Evolutionary conservation across 192 early-diverging fungal genomes (phyloP).

Genomic region (Entomortierella beljakovae): DNA sequence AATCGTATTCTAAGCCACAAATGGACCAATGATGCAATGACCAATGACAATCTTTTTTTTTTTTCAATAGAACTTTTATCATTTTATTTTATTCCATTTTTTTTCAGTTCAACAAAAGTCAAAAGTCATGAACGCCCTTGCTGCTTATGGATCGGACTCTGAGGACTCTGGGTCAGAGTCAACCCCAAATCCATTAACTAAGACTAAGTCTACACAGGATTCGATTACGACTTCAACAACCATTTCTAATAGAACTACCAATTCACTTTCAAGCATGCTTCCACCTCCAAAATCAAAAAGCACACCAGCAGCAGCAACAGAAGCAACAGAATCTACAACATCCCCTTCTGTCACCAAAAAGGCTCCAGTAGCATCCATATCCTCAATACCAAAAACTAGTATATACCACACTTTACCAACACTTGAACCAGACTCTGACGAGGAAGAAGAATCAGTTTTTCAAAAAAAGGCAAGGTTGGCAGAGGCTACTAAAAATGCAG

Average conservation of each 20-base stretch:
- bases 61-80: neutral
- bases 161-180: constrained; percentile 40
- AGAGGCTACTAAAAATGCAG: constrained; percentile 15
- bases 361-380: neutral
- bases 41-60: too few species aligned
- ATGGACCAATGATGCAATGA: too few species aligned
- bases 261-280: constrained; percentile 28
- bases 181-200: neutral
- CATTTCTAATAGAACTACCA: constrained; percentile 3
- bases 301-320: neutral
- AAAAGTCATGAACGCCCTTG: constrained; percentile 34
- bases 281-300: constrained; percentile 22
- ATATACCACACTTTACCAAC: constrained; percentile 46
- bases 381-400: constrained; percentile 19
- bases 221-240: neutral
- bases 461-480: constrained; percentile 41
- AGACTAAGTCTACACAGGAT: neutral
- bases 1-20: too few species aligned
- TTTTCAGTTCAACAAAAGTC: neutral
- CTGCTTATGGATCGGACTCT: constrained; percentile 46
- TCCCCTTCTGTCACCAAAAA: neutral
- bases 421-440: constrained; percentile 35
- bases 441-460: constrained; percentile 46
- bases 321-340: too few species aligned
- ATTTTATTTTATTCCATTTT: neutral